These are phyloP conservation scores for Kalmusia sp. DNA, from an alignment of 2,329 filamentous ascomycete genomes.

Conservation along the genomic window DNA sequence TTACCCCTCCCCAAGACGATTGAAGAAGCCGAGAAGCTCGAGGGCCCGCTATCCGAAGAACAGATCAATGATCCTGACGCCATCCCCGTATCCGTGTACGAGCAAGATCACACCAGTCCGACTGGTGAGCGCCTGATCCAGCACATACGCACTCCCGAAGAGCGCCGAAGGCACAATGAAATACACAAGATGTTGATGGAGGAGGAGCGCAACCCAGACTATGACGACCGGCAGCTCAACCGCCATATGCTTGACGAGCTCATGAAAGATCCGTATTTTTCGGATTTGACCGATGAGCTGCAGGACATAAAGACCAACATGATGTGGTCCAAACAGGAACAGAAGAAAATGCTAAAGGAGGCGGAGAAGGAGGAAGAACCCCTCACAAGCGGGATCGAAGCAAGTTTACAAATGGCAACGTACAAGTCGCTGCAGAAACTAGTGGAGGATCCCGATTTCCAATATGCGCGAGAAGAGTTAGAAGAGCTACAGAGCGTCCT, in stretches of 20 bases:
- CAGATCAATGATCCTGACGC: constrained; percentile 29
- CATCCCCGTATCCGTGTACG: constrained; percentile 34
- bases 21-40: constrained; percentile 14
- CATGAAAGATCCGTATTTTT: constrained; percentile 38
- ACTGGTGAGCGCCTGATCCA: constrained; percentile 30
- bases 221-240: constrained; percentile 35
- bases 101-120: constrained; percentile 35
- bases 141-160: constrained; percentile 30
- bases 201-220: constrained; percentile 31
- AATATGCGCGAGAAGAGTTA: constrained; percentile 28
- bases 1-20: neutral
- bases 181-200: constrained; percentile 33
- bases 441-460: constrained; percentile 38
- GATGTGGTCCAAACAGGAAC: constrained; percentile 22
- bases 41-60: constrained; percentile 24
- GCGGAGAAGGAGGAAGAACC: constrained; percentile 17
- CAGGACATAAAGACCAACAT: constrained; percentile 30
- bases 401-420: constrained; percentile 22
- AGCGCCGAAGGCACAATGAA: constrained; percentile 29
- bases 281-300: constrained; percentile 34
- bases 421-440: constrained; percentile 32
- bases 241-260: constrained; percentile 34
- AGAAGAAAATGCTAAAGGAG: constrained; percentile 15
- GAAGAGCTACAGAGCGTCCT: constrained; percentile 32
- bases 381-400: constrained; percentile 23